Evolutionary conservation across 345 rosid genomes (phyloP).

Genomic region (Brassica carinata): DNA sequence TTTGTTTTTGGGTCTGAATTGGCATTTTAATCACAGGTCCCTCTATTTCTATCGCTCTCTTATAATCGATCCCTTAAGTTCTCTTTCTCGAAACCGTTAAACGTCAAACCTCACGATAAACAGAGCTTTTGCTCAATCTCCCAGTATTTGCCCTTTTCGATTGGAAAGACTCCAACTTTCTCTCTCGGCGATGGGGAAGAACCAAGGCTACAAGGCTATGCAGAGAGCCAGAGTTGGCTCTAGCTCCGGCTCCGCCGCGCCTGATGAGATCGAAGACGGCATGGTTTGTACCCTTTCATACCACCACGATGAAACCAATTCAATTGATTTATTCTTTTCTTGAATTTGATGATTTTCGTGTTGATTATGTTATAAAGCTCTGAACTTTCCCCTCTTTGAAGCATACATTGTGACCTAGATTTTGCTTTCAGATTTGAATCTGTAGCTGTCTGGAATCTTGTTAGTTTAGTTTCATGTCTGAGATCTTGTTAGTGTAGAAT

Average conservation of each 20-base stretch:
- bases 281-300: slow-evolving; percentile 95
- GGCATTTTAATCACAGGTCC: background rate
- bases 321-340: background rate
- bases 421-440: background rate
- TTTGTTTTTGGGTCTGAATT: background rate
- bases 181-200: slow-evolving; percentile 73
- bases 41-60: slow-evolving; percentile 1
- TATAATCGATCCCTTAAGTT: slow-evolving; percentile 7
- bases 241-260: slow-evolving; percentile 77
- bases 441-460: background rate
- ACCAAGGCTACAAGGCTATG: slow-evolving; percentile 98
- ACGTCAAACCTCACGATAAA: slow-evolving; percentile 17
- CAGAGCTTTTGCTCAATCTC: background rate
- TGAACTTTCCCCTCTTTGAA: background rate
- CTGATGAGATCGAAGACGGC: slow-evolving; percentile 93
- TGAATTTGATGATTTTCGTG: background rate
- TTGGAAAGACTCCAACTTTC: slow-evolving; percentile 6
- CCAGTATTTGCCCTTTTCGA: background rate
- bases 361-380: slow-evolving; percentile 3
- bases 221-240: slow-evolving; percentile 84
- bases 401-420: slow-evolving; percentile 12
- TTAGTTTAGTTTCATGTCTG: background rate
- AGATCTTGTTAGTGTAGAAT: background rate
- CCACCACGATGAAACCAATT: background rate
- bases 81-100: background rate